A percentile compares a stretch with the other conserved stretches of the same genome.
These are phyloP conservation scores for Verticillium longisporum DNA, from an alignment of 2,329 filamentous ascomycete species.

Conservation along the genomic window DNA sequence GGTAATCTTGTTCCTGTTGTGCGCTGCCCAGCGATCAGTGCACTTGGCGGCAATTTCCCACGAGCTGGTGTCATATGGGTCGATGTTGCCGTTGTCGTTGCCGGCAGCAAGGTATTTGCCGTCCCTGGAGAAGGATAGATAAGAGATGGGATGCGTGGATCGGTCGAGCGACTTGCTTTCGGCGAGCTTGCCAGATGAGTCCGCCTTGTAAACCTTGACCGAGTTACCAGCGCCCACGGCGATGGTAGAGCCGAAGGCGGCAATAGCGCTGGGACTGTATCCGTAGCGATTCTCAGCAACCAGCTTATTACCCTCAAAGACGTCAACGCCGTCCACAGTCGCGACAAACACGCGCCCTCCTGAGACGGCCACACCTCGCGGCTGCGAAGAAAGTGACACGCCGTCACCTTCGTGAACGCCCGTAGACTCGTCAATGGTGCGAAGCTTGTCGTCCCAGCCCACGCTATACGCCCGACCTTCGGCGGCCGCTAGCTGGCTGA, in stretches of 20 bases:
- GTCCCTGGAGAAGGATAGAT: constrained; percentile 74
- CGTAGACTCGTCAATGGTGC: constrained; percentile 67
- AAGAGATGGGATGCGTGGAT: constrained; percentile 66
- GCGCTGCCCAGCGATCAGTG: constrained; percentile 57
- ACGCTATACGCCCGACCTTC: constrained; percentile 70
- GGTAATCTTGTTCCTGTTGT: constrained; percentile 47
- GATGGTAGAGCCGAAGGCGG: constrained; percentile 59
- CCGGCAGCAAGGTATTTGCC: constrained; percentile 77
- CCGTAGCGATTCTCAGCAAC: constrained; percentile 52
- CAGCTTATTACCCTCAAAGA: constrained; percentile 55
- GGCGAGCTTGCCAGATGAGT: constrained; percentile 47
- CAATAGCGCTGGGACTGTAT: constrained; percentile 64
- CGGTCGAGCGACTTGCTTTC: constrained; percentile 54
- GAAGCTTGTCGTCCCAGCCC: constrained; percentile 89
- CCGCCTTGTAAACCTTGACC: constrained; percentile 66
- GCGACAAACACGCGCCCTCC: constrained; percentile 50
- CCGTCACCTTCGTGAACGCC: constrained; percentile 68
- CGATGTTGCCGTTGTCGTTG: constrained; percentile 78
- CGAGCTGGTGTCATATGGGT: constrained; percentile 62
- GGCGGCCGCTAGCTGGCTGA: constrained; percentile 64
- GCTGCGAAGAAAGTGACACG: constrained; percentile 68
- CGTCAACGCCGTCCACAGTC: constrained; percentile 41
- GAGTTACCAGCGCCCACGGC: constrained; percentile 72
- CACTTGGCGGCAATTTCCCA: constrained; percentile 60
- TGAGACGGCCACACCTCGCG: constrained; percentile 62